Evolutionary conservation across 148 eudicot species (phyloP).

Genomic region (Chenopodium formosanum): DNA sequence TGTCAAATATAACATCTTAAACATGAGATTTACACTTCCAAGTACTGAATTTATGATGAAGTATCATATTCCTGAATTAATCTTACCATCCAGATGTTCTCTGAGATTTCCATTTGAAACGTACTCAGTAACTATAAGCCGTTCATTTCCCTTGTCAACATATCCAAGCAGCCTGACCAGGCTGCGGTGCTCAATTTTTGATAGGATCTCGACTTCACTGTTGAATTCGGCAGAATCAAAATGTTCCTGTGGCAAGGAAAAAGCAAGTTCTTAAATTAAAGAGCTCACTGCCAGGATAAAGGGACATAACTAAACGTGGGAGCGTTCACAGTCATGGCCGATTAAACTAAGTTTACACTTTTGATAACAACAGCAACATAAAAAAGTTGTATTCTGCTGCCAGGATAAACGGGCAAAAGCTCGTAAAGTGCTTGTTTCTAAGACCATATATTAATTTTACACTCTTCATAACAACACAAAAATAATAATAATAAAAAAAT

Average conservation of each 20-base stretch:
- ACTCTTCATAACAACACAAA: too few relatives aligned
- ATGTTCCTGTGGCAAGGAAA: conserved; percentile 48
- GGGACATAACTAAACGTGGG: not conserved
- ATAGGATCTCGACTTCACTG: conserved; percentile 84
- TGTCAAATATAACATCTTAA: conserved; percentile 39
- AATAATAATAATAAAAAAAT: too few relatives aligned
- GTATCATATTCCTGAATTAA: not conserved
- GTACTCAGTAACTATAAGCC: conserved; percentile 82
- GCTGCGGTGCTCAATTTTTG: conserved; percentile 87
- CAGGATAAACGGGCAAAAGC: too few relatives aligned
- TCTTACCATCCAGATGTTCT: conserved; percentile 97
- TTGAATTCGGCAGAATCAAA: conserved; percentile 73
- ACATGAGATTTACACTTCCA: conserved; percentile 12
- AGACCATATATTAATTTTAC: too few relatives aligned
- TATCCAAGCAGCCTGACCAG: conserved; percentile 86
- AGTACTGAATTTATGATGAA: not conserved
- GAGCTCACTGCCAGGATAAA: not conserved
- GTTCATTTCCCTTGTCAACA: conserved; percentile 82
- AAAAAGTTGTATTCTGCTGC: too few relatives aligned
- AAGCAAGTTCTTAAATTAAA: not conserved
- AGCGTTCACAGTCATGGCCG: not conserved
- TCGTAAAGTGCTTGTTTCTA: too few relatives aligned
- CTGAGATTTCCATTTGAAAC: conserved; percentile 92
- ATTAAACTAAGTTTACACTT: not conserved
- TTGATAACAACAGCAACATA: not conserved